Evolutionary conservation across 2,329 filamentous ascomycete species (phyloP), one percentile per base, ranked within the genome.

Genomic region (Alternaria sp.): DNA sequence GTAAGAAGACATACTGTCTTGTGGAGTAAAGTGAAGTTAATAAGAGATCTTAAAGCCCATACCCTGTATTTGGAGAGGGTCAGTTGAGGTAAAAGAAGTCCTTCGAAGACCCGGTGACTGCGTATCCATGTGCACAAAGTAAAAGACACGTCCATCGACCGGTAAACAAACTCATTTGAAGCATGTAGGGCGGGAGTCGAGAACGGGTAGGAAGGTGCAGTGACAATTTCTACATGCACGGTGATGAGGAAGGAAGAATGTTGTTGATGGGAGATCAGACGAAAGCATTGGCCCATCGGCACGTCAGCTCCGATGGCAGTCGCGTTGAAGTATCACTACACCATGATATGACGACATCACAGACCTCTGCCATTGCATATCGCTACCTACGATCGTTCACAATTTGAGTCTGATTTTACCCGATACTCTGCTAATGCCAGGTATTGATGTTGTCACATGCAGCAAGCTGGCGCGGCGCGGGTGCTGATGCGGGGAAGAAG

Each of bases 401-500:
- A 26, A 24, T 32, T 1, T 16, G 5, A 2, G 18, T 5, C 41
- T 43, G 18, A 24, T 26, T 3, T 1, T 26, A 42, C 32, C 14
- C 34, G 28, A 32, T 38, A 3, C 20, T 36, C 18, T 48, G 28
- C 47, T 47, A 24, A 51, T 3, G 14, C 4, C 14, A 18, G 7
- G 5, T 36, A n/a, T 22, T 39, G 26, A 26, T 14, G 7, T 32
- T 24, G 9, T 38, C 51, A 34, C 24, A 26, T 20, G n/a, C 22
- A 36, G 3, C 11, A n/a, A 2, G 24, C 28, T n/a, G 36, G 22
- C 9, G 18, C 20, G 18, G 22, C 43, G 58, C 42, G 47, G 48
- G 14, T 32, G 34, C 54, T 14, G 28, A 43, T 61, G 54, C 48
- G 58, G 58, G 58, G 58, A 48, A 61, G 5, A 51, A 36, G 32